phyloP scores from a whole-genome alignment of 2,329 filamentous ascomycete species.

The Penicillium capsulatum region DNA sequence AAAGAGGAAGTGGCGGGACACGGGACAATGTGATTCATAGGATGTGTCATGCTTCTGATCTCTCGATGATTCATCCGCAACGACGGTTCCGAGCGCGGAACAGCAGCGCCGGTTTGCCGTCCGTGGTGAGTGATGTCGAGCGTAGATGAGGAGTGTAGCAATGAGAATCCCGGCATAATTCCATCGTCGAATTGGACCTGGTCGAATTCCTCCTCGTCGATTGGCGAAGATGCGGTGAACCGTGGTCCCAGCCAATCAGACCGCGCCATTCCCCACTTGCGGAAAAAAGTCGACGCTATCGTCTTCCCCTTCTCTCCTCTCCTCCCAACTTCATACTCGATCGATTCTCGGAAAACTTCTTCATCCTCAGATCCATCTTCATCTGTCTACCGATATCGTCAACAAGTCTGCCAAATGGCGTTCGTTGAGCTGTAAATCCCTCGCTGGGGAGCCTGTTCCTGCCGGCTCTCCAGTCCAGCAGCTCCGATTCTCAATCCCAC shows the following conservation, averaged over 20 bases:
- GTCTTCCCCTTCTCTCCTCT: slow-evolving; percentile 19
- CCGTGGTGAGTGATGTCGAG: neutral
- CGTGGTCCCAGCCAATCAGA: slow-evolving; percentile 24
- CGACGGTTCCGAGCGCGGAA: slow-evolving; percentile 4
- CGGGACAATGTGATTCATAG: slow-evolving; percentile 22
- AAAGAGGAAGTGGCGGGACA: no score
- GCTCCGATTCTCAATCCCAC: slow-evolving; percentile 65
- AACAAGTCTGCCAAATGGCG: slow-evolving; percentile 64
- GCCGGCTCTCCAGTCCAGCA: slow-evolving; percentile 75
- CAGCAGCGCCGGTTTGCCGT: slow-evolving; percentile 1
- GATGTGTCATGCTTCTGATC: slow-evolving; percentile 12
- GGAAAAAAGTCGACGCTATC: slow-evolving; percentile 23
- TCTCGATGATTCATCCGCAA: slow-evolving; percentile 20
- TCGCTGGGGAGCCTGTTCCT: slow-evolving; percentile 64
- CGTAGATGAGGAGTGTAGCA: neutral
- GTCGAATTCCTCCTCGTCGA: no score
- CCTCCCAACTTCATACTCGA: slow-evolving; percentile 9
- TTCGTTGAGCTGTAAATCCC: slow-evolving; percentile 88
- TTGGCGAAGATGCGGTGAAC: slow-evolving; percentile 35
- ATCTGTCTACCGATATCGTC: slow-evolving; percentile 58
- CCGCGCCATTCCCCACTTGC: slow-evolving; percentile 18
- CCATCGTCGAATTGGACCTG: no score
- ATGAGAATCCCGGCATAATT: no score
- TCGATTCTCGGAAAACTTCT: neutral
- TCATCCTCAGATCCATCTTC: slow-evolving; percentile 19